Conservation (phyloP, 163 green algal species). For the Prototheca wickerhamii region DNA sequence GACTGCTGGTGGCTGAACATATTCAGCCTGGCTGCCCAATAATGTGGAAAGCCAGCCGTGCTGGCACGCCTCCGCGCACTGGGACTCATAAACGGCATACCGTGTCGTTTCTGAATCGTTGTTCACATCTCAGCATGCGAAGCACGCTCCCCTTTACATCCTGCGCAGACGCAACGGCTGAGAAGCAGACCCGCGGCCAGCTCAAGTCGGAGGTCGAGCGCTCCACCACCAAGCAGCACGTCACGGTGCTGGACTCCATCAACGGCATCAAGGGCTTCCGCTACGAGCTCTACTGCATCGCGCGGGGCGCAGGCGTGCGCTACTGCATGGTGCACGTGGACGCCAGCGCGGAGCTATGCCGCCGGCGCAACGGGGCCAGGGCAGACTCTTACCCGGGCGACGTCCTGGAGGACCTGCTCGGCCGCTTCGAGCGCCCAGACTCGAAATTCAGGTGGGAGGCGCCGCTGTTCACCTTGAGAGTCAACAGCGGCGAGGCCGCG, state of each 20-base stretch:
- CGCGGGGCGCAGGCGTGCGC: constrained; percentile 51
- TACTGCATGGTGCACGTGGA: constrained; percentile 86
- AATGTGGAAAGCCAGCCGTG: not conserved
- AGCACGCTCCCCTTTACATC: not conserved
- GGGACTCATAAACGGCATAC: not conserved
- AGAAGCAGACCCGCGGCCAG: constrained; percentile 74
- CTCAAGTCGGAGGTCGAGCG: constrained; percentile 71
- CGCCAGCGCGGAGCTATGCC: constrained; percentile 41
- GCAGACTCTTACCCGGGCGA: constrained; percentile 16
- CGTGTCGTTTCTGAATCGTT: not conserved
- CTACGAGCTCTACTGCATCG: constrained; percentile 94
- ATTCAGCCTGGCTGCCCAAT: not conserved
- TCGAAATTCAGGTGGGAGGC: constrained; percentile 81
- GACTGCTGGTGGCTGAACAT: not conserved
- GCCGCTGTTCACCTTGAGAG: constrained; percentile 68
- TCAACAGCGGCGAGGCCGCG: constrained; percentile 16
- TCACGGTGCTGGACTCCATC: constrained; percentile 80
- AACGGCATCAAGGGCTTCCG: constrained; percentile 91
- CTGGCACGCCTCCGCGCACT: not conserved
- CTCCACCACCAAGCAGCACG: constrained; percentile 34
- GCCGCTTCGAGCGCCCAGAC: constrained; percentile 81
- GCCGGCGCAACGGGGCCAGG: constrained; percentile 49
- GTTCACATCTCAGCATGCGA: not conserved
- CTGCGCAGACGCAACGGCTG: constrained; percentile 49
- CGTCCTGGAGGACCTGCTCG: constrained; percentile 71